Evolutionary conservation across 2,329 filamentous ascomycete species (phyloP).

Genomic region (Colletotrichum phormii): DNA sequence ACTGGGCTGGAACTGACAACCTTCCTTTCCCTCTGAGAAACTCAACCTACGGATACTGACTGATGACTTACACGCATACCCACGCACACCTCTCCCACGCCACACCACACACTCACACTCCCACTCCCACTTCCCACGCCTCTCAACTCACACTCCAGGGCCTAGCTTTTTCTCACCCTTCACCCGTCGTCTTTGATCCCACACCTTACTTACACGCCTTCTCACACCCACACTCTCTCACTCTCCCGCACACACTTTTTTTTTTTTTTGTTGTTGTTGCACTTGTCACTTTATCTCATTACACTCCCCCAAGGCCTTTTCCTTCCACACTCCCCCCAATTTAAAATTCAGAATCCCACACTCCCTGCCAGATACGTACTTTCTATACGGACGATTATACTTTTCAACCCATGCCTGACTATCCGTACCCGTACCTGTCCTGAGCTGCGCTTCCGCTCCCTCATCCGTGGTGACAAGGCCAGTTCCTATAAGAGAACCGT

Average conservation of each 20-base stretch:
- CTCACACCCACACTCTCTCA: background rate
- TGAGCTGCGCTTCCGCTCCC: constrained; percentile 26
- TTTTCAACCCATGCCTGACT: constrained; percentile 34
- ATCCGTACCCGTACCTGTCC: constrained; percentile 33
- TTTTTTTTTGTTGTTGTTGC: background rate
- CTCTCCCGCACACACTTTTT: background rate
- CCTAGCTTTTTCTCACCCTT: background rate
- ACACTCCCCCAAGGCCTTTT: constrained; percentile 11
- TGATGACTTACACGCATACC: constrained; percentile 27
- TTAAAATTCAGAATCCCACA: constrained; percentile 16
- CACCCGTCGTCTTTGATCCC: background rate
- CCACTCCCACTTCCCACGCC: constrained; percentile 20
- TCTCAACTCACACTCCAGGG: constrained; percentile 13
- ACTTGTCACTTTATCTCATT: constrained; percentile 22
- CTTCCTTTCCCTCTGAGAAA: constrained; percentile 19
- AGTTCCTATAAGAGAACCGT: constrained; percentile 33
- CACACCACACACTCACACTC: constrained; percentile 31
- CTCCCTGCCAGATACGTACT: constrained; percentile 26
- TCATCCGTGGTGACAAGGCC: constrained; percentile 27
- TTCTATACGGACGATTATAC: constrained; percentile 28
- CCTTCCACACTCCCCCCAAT: background rate
- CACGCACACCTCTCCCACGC: constrained; percentile 40
- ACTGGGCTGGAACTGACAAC: constrained; percentile 29
- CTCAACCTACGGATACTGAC: background rate
- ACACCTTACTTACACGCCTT: constrained; percentile 10